These are phyloP conservation scores for Pyrrhoderma noxium DNA, from an alignment of 1,284 basidiomycete genomes.

Conservation along the genomic window DNA sequence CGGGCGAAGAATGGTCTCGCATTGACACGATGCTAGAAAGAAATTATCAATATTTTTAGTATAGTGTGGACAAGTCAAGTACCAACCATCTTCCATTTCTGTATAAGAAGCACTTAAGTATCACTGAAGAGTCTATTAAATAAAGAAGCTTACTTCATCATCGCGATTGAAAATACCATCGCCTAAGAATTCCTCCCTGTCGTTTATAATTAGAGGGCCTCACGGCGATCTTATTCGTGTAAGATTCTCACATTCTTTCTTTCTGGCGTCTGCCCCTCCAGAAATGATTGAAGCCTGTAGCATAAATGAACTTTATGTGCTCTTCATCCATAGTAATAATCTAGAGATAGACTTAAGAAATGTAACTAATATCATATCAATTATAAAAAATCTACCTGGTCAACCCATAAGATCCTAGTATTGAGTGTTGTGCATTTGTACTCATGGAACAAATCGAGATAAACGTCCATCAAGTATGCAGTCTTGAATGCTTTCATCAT, in stretches of 20 bases:
- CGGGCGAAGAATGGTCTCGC: conserved; percentile 68
- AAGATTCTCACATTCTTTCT: conserved; percentile 49
- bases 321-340: conserved; percentile 68
- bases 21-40: conserved; percentile 50
- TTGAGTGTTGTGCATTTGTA: conserved; percentile 64
- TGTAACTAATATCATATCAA: background rate
- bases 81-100: conserved; percentile 48
- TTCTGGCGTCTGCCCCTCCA: conserved; percentile 56
- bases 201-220: conserved; percentile 2
- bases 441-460: conserved; percentile 57
- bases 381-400: conserved; percentile 40
- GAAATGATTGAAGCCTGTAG: conserved; percentile 59
- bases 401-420: conserved; percentile 54
- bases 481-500: conserved; percentile 48
- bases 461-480: conserved; percentile 54
- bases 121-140: conserved; percentile 12
- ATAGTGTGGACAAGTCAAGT: background rate
- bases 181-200: conserved; percentile 60
- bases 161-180: conserved; percentile 70
- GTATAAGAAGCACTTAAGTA: conserved; percentile 3
- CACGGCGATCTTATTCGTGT: background rate
- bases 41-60: conserved; percentile 1
- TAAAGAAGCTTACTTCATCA: conserved; percentile 41
- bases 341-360: conserved; percentile 27
- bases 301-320: conserved; percentile 55